Evolutionary conservation across 1,139 yeast species (phyloP), one percentile per base, ranked within the genome.

Genomic region (Geotrichum macrosporum): DNA sequence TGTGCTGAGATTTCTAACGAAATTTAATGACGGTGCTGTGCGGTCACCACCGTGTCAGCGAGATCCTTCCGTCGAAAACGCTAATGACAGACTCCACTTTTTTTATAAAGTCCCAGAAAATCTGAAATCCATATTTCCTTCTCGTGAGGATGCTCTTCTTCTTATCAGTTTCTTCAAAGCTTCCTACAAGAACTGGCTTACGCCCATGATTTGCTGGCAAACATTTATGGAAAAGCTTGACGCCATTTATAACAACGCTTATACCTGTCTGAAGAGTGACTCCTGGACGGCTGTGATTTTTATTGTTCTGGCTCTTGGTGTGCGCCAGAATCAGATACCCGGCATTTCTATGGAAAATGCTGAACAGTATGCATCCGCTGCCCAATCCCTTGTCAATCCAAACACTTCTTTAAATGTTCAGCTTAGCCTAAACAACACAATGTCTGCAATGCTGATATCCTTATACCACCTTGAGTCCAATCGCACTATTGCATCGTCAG

Each of bases 121-220:
- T 22, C 5, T 27, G 13, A 41, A 27, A 24, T 18, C 37, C 2
- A 34, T 39, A 29, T 32, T 46, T 16, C 49, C 49, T 9, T 20
- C 40, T 4, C 40, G 40, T 10, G 35, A 46, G n/a, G 35, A n/a
- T 24, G 53, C 51, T 21, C 45, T 47, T 12, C 32, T 24, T 18
- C 36, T 51, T 15, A 32, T 55, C 27, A 26, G 37, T 16, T 45
- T 41, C 19, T 50, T 53, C 39, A 46, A 46, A 44, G 46, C 48
- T 24, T 47, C 55, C 12, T 51, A 56, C 50, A 61, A 60, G 41
- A 50, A 49, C 27, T 58, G 61, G 63, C 31, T 46, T 31, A 48
- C 56, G 36, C 64, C 63, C 1, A 35, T 57, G 18, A 47, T 55
- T 5, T 58, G 56, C 42, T 59, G 63, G 63, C 47, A 46, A 8